These are phyloP conservation scores for Zelopaecilomyces penicillatus DNA, from an alignment of 2,329 filamentous ascomycete species.

Conservation along the genomic window DNA sequence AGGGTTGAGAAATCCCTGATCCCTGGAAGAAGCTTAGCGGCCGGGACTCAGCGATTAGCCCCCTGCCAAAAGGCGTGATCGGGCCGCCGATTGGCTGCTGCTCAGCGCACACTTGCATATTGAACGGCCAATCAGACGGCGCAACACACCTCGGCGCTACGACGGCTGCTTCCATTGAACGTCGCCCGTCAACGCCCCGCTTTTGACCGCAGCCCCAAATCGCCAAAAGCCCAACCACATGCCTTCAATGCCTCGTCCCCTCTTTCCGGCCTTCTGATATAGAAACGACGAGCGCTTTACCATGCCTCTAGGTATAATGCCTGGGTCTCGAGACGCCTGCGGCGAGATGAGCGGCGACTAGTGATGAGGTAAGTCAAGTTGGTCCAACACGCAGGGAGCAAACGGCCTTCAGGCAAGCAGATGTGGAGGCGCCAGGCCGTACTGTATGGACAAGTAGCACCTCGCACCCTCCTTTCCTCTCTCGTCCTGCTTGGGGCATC, in stretches of 20 bases:
- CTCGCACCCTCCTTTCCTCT: too few species aligned
- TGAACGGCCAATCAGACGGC: constrained; percentile 27
- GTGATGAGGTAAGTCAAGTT: too few species aligned
- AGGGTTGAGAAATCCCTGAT: not conserved
- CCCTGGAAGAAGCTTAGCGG: constrained; percentile 5
- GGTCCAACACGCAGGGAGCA: too few species aligned
- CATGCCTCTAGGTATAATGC: too few species aligned
- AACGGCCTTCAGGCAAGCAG: too few species aligned
- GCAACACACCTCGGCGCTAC: constrained; percentile 26
- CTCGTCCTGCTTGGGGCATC: too few species aligned
- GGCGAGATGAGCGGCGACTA: too few species aligned
- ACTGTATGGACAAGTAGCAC: too few species aligned
- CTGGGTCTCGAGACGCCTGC: too few species aligned
- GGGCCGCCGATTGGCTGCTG: constrained; percentile 23
- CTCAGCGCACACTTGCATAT: constrained; percentile 18
- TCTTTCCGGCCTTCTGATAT: not conserved
- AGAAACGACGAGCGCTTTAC: not conserved
- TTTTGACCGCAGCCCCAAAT: constrained; percentile 18
- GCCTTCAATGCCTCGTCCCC: constrained; percentile 11
- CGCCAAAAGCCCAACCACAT: constrained; percentile 22
- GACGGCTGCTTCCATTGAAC: constrained; percentile 24
- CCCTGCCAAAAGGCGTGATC: constrained; percentile 27
- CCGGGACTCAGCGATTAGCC: constrained; percentile 24
- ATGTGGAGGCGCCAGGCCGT: too few species aligned
- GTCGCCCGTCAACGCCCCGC: constrained; percentile 16